Base-by-base conservation (phyloP, 2,329 filamentous ascomycete genomes). In the Lecanosticta acicola region DNA sequence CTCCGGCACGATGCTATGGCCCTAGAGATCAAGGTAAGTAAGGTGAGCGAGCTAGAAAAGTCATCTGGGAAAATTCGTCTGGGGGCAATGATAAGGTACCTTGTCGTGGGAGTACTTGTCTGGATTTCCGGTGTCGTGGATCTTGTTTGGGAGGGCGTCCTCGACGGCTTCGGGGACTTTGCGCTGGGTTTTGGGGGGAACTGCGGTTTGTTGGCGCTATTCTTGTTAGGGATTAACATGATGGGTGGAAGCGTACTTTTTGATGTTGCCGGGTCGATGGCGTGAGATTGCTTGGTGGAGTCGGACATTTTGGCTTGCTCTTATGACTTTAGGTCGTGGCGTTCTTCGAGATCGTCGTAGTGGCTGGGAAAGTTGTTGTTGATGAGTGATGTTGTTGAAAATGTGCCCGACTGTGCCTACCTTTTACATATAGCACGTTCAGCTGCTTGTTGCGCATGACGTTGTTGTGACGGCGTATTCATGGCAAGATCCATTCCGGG, bases 131-230 rank as follows among this genome's bases (percentile, higher is more conserved):
- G 47, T 50, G 14, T 46, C 43, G 35, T 50, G 47, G 3, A 50
- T 32, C 35, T 50, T 50, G 40, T 50, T 46, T 3, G 47, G 47
- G 3, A 50, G 43, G 14, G 43, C 39, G 16, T 46, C 43, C 17
- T 50, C 47, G 35, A 50, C 35, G 7, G 17, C 32, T 17, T 33
- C 47, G 17, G 47, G 47, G 17, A 37, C 34, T n/a, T 39, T 46
- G 8, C 41, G 24, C 19, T 50, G 47, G 39, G 43, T 39, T 35
- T 39, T 43, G 3, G 39, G 43, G 29, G 43, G 43, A 32, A 50
- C 35, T 29, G 47, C 44, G 32, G 39, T 41, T n/a, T n/a, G n/a
- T n/a, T n/a, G 13, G 13, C 13, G 13, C 5, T 4, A 16, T 34
- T 13, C 17, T 34, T 14, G 32, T 32, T 32, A n/a, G 7, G 16